Evolutionary conservation across 768 basidiomycete species (phyloP), one percentile per base, ranked within the genome.

Genomic region (Xerocomus spinulosus): DNA sequence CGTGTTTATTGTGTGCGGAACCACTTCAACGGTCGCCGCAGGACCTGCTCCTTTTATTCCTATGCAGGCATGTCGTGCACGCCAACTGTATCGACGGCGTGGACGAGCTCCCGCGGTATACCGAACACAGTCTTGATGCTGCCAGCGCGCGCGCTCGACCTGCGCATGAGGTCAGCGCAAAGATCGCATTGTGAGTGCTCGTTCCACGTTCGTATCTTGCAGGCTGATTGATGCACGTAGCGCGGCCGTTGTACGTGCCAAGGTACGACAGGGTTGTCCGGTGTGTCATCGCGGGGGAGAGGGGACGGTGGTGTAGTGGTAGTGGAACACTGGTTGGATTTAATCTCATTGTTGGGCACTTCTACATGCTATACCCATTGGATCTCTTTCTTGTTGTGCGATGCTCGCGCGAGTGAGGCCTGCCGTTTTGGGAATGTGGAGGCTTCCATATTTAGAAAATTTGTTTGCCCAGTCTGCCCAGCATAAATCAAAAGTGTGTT

Each of bases 21-120:
- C 71, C 81, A 0, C 64, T 91, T 32, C 78, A 78, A 44, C 77
- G 81, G 43, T 71, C 69, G 9, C 74, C 82, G 2, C 77, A 83
- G 36, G 72, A 78, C 4, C 70, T 90, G n/a, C 60, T 80, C 3
- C 62, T 96, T 4, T 66, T 92, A 24, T 96, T 90, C 67, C 72
- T 96, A 9, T 96, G 93, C 64, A 83, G 89, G 28, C 93, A 96
- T 60, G 78, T 87, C 38, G 86, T 92, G 0, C 93, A 96, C 59
- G 85, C 85, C 0, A 70, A 73, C 8, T 95, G 93, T 55, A 79
- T 85, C 1, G 79, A 73, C n/a, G 81, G 83, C 9, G 76, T 74
- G 5, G 81, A 83, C 30, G 70, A 79, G 3, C 70, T 92, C 8
- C 83, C 86, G 0, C 68, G 72, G 18, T 78, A 80, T 48, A 74